A percentile compares a stretch with the other conserved stretches of the same genome.
Evolutionary conservation across 2,329 filamentous ascomycete genomes (phyloP).

Genomic region (Trichoderma aggressivum): DNA sequence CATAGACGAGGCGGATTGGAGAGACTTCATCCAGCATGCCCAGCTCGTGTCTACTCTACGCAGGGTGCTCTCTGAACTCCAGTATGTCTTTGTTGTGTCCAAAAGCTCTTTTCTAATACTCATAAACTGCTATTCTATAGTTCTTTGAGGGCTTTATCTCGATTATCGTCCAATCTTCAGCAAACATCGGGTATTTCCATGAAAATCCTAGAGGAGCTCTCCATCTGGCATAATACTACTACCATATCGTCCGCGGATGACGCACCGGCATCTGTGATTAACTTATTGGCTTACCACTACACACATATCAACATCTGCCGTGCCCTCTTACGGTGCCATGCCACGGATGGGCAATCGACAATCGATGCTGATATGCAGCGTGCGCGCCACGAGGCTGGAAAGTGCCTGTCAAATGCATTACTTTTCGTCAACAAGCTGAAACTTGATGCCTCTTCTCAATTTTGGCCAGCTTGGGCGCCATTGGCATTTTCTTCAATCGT

Average conservation of each 20-base stretch:
- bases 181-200: neutral
- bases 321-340: neutral
- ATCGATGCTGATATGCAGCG: neutral
- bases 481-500: neutral
- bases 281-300: neutral
- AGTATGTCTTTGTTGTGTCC: neutral
- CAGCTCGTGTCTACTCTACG: neutral
- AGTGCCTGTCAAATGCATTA: neutral
- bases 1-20: neutral
- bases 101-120: neutral
- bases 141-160: neutral
- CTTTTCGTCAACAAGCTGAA: neutral
- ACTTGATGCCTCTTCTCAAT: neutral
- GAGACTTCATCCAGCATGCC: neutral
- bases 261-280: neutral
- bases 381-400: neutral
- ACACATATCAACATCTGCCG: neutral
- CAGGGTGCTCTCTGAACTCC: neutral
- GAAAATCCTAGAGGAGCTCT: neutral
- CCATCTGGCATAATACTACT: neutral
- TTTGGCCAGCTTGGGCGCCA: neutral
- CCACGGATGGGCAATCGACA: neutral
- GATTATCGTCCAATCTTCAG: neutral
- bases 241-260: neutral
- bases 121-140: neutral